These are phyloP conservation scores for Mycosphaerella sp. DNA, from an alignment of 2,329 filamentous ascomycete species.

Conservation along the genomic window DNA sequence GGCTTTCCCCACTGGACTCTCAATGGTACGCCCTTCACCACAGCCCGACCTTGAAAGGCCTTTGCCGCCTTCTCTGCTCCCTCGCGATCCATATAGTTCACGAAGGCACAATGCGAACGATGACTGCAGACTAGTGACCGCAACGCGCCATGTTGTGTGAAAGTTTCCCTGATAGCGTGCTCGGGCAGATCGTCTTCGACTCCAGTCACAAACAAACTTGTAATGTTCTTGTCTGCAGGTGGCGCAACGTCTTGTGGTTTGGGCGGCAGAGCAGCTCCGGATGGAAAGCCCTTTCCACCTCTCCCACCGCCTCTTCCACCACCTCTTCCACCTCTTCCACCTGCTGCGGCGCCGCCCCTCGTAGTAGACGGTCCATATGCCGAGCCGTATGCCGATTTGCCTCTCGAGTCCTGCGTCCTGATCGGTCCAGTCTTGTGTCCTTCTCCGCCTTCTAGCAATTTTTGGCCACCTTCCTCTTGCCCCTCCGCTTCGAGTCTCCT, in stretches of 20 bases:
- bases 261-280: conserved; percentile 67
- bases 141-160: conserved; percentile 80
- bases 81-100: conserved; percentile 84
- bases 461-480: conserved; percentile 35
- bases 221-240: conserved; percentile 76
- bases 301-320: conserved; percentile 38
- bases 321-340: conserved; percentile 34
- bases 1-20: conserved; percentile 89
- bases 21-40: conserved; percentile 86
- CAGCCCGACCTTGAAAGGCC: conserved; percentile 77
- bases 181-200: conserved; percentile 95
- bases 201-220: conserved; percentile 88
- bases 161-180: conserved; percentile 83
- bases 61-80: conserved; percentile 80
- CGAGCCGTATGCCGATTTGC: conserved; percentile 32
- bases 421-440: conserved; percentile 61
- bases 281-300: conserved; percentile 58
- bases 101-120: conserved; percentile 92
- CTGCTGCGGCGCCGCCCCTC: conserved; percentile 15
- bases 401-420: conserved; percentile 58
- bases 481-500: conserved; percentile 54
- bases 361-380: conserved; percentile 22
- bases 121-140: conserved; percentile 93
- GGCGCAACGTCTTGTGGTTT: conserved; percentile 80
- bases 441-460: conserved; percentile 39